Evolutionary conservation across 2,329 filamentous ascomycete genomes (phyloP).

Genomic region (Diaporthe velutina): DNA sequence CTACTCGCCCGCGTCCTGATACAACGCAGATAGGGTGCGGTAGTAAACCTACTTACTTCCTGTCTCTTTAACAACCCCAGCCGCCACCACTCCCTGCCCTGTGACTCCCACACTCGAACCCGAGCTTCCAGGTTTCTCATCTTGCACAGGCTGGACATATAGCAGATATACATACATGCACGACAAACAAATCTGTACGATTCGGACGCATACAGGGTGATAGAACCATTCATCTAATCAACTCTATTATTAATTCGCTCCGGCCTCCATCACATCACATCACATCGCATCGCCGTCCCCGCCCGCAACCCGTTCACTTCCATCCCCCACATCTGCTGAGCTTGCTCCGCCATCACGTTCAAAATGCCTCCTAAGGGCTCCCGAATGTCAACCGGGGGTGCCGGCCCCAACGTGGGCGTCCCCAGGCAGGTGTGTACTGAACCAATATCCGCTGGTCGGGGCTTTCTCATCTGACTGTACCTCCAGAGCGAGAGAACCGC

Average conservation of each 20-base stretch:
- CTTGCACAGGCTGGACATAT: background rate
- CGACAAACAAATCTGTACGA: background rate
- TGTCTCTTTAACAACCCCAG: background rate
- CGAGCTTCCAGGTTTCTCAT: background rate
- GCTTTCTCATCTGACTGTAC: background rate
- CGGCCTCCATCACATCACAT: background rate
- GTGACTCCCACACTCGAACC: background rate
- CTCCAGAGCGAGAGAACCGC: conserved; percentile 79
- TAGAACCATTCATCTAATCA: background rate
- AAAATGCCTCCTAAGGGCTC: conserved; percentile 26
- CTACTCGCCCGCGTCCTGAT: background rate
- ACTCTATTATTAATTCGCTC: background rate
- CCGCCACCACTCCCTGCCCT: background rate
- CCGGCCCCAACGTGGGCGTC: conserved; percentile 19
- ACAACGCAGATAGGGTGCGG: background rate
- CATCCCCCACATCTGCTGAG: background rate
- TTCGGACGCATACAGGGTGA: background rate
- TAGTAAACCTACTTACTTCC: background rate
- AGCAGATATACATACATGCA: background rate
- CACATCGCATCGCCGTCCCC: background rate
- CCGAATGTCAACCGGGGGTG: conserved; percentile 12
- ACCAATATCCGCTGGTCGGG: no score
- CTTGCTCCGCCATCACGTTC: background rate
- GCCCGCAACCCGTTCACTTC: background rate
- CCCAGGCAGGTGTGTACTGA: conserved; percentile 33